Evolutionary conservation across 2,329 filamentous ascomycete species (phyloP).

Genomic region (Teratosphaeriaceae sp.): DNA sequence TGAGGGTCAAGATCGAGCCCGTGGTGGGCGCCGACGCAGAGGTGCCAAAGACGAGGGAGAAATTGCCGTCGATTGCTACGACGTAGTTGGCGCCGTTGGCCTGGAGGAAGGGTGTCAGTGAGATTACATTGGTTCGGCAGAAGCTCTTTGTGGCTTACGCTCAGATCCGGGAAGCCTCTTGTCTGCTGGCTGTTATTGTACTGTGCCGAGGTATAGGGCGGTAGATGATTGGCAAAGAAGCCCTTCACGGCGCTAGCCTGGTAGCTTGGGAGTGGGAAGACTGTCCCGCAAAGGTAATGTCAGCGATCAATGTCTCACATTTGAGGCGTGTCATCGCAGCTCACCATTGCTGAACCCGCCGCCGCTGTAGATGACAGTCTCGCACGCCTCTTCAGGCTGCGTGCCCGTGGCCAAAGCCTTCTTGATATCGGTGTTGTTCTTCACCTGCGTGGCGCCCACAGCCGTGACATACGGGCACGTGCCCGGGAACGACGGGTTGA

Average conservation of each 20-base stretch:
- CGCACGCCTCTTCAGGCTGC: constrained; percentile 39
- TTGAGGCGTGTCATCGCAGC: too few species aligned
- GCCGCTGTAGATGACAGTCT: constrained; percentile 39
- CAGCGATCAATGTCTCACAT: too few species aligned
- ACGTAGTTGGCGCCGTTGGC: constrained; percentile 29
- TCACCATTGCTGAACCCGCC: constrained; percentile 47
- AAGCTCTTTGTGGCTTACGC: constrained; percentile 10
- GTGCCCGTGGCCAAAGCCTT: constrained; percentile 19
- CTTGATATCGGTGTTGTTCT: constrained; percentile 33
- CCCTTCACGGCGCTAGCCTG: constrained; percentile 36
- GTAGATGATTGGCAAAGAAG: constrained; percentile 37
- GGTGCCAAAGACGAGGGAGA: constrained; percentile 44
- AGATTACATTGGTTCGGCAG: too few species aligned
- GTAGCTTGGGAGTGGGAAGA: constrained; percentile 43
- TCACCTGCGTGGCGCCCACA: constrained; percentile 47
- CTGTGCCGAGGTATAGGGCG: constrained; percentile 37
- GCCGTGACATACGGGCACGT: constrained; percentile 46
- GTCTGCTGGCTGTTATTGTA: constrained; percentile 41
- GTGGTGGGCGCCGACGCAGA: constrained; percentile 46
- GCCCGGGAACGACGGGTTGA: constrained; percentile 43
- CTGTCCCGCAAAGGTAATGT: too few species aligned
- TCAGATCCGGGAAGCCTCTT: constrained; percentile 42
- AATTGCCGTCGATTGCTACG: constrained; percentile 38
- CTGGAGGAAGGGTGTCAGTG: constrained; percentile 4
- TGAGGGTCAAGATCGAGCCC: constrained; percentile 42